Percentiles rank a stretch among this genome's conserved stretches.
Conservation (phyloP, 257 asterid species). For the Rauvolfia tetraphylla region DNA sequence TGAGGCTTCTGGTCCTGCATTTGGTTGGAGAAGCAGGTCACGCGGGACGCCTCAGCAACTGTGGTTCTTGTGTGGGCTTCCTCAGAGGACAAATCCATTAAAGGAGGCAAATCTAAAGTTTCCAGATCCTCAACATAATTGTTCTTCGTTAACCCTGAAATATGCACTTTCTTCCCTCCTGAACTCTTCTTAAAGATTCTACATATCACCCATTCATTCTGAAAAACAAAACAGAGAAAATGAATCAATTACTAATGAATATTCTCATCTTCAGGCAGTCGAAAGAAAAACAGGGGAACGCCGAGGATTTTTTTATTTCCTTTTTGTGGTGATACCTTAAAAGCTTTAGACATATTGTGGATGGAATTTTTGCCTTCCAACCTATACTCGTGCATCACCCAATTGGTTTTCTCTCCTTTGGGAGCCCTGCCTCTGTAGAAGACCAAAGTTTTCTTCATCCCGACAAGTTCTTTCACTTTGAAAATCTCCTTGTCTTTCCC, state of each 20-base stretch:
- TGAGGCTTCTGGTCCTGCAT: slow-evolving; percentile 39
- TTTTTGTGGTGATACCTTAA: slow-evolving; percentile 32
- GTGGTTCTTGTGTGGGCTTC: slow-evolving; percentile 21
- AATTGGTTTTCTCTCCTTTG: slow-evolving; percentile 67
- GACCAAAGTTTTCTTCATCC: slow-evolving; percentile 84
- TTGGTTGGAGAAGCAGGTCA: slow-evolving; percentile 61
- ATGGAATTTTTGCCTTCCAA: slow-evolving; percentile 50
- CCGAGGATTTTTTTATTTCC: neutral
- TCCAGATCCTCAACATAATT: slow-evolving; percentile 17
- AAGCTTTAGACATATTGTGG: slow-evolving; percentile 30
- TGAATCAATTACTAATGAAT: neutral
- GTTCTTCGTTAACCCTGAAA: slow-evolving; percentile 34
- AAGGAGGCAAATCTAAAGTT: slow-evolving; percentile 43
- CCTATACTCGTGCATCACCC: slow-evolving; percentile 87
- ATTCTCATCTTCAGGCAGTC: neutral
- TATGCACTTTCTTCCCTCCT: slow-evolving; percentile 59
- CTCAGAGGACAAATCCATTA: slow-evolving; percentile 42
- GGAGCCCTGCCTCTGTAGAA: slow-evolving; percentile 89
- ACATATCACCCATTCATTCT: slow-evolving; percentile 87
- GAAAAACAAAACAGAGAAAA: slow-evolving; percentile 7
- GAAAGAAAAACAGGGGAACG: neutral
- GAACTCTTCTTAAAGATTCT: slow-evolving; percentile 64
- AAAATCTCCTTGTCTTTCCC: slow-evolving; percentile 79
- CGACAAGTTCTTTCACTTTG: slow-evolving; percentile 55
- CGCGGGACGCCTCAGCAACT: slow-evolving; percentile 31